A percentile compares a stretch with the other conserved stretches of the same genome.
These are phyloP conservation scores for Mycena vulgaris DNA, from an alignment of 768 basidiomycete species.

Conservation along the genomic window DNA sequence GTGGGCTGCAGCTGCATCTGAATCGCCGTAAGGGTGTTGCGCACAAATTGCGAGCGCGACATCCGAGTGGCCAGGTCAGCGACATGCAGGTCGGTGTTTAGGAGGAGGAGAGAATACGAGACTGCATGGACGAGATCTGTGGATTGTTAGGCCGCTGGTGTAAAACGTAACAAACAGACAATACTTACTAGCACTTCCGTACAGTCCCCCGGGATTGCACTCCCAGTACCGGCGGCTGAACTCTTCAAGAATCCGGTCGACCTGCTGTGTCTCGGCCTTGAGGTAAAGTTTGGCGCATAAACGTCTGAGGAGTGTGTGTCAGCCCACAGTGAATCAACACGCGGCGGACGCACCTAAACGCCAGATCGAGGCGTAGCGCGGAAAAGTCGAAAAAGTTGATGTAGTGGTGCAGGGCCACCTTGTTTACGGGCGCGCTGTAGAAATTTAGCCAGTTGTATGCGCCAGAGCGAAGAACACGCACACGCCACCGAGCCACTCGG, in stretches of 20 bases:
- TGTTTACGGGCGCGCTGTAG: slow-evolving; percentile 82
- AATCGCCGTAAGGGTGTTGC: slow-evolving; percentile 91
- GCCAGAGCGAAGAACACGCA: slow-evolving; percentile 62
- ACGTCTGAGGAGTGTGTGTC: slow-evolving; percentile 62
- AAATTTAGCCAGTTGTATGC: slow-evolving; percentile 17
- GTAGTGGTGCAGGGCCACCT: slow-evolving; percentile 82
- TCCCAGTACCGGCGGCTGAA: slow-evolving; percentile 94
- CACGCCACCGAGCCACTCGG: slow-evolving; percentile 96
- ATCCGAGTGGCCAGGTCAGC: slow-evolving; percentile 91
- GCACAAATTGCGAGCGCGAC: slow-evolving; percentile 93
- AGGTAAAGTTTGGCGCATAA: slow-evolving; percentile 94
- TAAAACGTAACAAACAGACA: not conserved
- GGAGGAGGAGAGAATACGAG: slow-evolving; percentile 90
- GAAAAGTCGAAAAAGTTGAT: slow-evolving; percentile 92
- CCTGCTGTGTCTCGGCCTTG: slow-evolving; percentile 97
- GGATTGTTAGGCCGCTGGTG: slow-evolving; percentile 8
- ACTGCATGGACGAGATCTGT: slow-evolving; percentile 95
- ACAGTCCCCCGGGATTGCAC: slow-evolving; percentile 87
- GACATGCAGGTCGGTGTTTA: slow-evolving; percentile 98
- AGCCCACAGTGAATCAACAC: slow-evolving; percentile 1
- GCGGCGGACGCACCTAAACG: slow-evolving; percentile 78
- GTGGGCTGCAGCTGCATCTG: slow-evolving; percentile 81
- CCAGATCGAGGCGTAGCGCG: slow-evolving; percentile 85
- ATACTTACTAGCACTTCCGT: slow-evolving; percentile 86
- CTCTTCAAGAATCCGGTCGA: slow-evolving; percentile 94